A percentile compares a stretch with the other conserved stretches of the same genome.
Conservation (phyloP, 164 flowering plant species). For the Stephania yunnanensis region DNA sequence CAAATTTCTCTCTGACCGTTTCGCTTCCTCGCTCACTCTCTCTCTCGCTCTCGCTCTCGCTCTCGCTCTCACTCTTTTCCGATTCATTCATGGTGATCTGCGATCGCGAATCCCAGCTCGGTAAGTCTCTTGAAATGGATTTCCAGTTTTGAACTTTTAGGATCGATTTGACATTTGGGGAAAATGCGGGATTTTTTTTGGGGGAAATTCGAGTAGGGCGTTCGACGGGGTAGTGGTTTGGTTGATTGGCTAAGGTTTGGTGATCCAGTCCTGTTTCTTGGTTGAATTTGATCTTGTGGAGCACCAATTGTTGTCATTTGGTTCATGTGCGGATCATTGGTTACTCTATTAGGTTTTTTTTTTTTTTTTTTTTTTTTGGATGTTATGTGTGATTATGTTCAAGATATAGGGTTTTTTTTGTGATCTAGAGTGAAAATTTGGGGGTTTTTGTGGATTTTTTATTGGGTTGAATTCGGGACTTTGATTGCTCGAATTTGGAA, state of each 20-base stretch:
- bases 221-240: not conserved
- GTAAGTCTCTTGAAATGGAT: constrained; percentile 21
- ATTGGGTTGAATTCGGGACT: not conserved
- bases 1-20: constrained; percentile 9
- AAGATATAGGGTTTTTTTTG: not conserved
- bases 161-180: not conserved
- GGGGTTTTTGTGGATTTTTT: not conserved
- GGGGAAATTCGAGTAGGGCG: not conserved
- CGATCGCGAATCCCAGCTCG: constrained; percentile 21
- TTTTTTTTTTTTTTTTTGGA: not conserved
- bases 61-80: not conserved
- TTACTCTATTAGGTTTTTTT: not conserved
- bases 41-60: constrained; percentile 1
- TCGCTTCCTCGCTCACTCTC: constrained; percentile 5
- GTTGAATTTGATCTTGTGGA: not conserved
- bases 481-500: not conserved
- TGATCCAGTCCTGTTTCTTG: not conserved
- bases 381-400: not conserved
- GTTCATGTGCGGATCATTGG: not conserved
- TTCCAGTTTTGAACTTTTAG: not conserved
- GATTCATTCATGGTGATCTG: constrained; percentile 13
- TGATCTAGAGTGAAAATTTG: not conserved
- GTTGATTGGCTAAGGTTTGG: not conserved
- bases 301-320: not conserved
- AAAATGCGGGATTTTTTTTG: not conserved